Base-by-base conservation (phyloP, 106 monocot species). In the Ottelia alismoides region DNA sequence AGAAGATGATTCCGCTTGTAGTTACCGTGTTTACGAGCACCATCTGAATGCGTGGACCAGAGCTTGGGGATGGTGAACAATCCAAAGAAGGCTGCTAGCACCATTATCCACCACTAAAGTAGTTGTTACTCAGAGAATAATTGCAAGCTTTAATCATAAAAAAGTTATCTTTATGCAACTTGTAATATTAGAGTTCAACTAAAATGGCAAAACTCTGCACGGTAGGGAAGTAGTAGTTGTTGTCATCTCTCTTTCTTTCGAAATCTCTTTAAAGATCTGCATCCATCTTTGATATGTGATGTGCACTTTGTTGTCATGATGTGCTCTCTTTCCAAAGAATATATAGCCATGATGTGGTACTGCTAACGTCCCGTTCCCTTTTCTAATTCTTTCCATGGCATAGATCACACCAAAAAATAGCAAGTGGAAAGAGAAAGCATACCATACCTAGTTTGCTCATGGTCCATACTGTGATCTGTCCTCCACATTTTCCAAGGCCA, bases 51-150 rank as follows among this genome's bases (percentile, higher is more conserved):
- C 45, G 85, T 74, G 31, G 88, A 78, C 35, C 67, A 72, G 22
- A 82, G 45, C 55, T 85, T 96, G 44, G 89, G 89, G 16, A 96
- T 51, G 48, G 79, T 85, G 82, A 96, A 96, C 19, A 79, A 48
- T 32, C 94, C 94, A 70, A 85, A 85, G 58, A 96, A 96, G 45
- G 60, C 92, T 89, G 86, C 78, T 30, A 78, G 20, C 23, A 55
- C n/a, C n/a, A n/a, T n/a, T n/a, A 61, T 19, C 43, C 5, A 35
- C 57, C 62, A 50, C 35, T 30, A 26, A 24, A 52, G 52, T 20
- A 1, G 9, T 9, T 22, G 20, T 32, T 11, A 60, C 18, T 18
- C 26, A 58, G 12, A 18, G 11, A 9, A 26, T 18, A 35, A 3
- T 30, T 12, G 5, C 2, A 56, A 56, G 19, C 22, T 29, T 29